A percentile compares a stretch with the other conserved stretches of the same genome.
Evolutionary conservation across 306 rosid species (phyloP).

Genomic region (barrel medic (Medicago truncatula)): MtrunA17r5.0-ANR NC_053047.1:12172501-12173000

Average conservation of each 20-base stretch:
- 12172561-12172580: too few species aligned
- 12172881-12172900: too few species aligned
- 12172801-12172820: constrained; percentile 47
- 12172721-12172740: constrained; percentile 30
- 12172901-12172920: neutral
- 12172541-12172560: too few species aligned
- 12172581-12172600: too few species aligned
- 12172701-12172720: constrained; percentile 34
- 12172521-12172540: too few species aligned
- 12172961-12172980: constrained; percentile 76
- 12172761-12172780: constrained; percentile 63
- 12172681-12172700: constrained; percentile 59
- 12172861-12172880: too few species aligned
- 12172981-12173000: constrained; percentile 69
- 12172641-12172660: constrained; percentile 43
- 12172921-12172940: constrained; percentile 56
- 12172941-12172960: constrained; percentile 66
- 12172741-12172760: constrained; percentile 48
- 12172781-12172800: constrained; percentile 53
- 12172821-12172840: constrained; percentile 49
- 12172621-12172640: constrained; percentile 19
- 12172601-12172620: neutral
- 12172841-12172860: too few species aligned
- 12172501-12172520: too few species aligned
- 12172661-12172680: constrained; percentile 59